Base-by-base conservation (phyloP, 2,329 filamentous ascomycete genomes). In the Fusarium dimerum region DNA sequence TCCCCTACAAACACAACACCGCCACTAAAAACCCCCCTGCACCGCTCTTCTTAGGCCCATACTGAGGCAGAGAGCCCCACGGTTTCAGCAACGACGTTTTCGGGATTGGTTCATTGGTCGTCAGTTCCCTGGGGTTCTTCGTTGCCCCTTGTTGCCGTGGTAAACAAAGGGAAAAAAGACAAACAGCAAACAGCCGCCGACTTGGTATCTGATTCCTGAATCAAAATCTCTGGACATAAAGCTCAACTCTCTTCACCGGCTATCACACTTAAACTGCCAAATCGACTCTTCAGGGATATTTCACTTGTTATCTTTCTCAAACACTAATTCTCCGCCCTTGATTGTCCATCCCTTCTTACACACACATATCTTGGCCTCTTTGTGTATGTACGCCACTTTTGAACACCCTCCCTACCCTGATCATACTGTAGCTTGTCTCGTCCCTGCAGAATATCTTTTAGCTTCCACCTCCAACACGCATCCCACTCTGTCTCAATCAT, bases 121-220 rank as follows among this genome's bases (percentile, higher is more conserved):
- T 11, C 29, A 46, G 48, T 44, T 40, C 41, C 40, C 39, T 10
- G 11, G 12, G 39, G 48, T 52, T 56, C 57, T 50, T 26, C 20
- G 20, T 26, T 48, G 46, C 55, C 64, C 66, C 39, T 16, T 39
- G 39, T 68, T 68, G 66, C 66, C 68, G 63, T 64, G 66, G 66
- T 62, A 68, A 68, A 68, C 64, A 62, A 36, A n/a, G n/a, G n/a
- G n/a, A n/a, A n/a, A 26, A 26, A 26, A 26, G 20, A 26, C 20
- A 26, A 26, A 26, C n/a, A n/a, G n/a, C n/a, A n/a, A 26, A 26
- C 20, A 26, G 20, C 20, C 20, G 20, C 20, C 20, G 20, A 26
- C 20, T 26, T 26, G 20, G 20, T 26, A 26, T 7, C 7, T 26
- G 20, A 26, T 26, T 7, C 7, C 20, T 36, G 32, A 36, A 6